A percentile compares a stretch with the other conserved stretches of the same genome.
These are phyloP conservation scores for Hypoxylon sp. DNA, from an alignment of 2,329 filamentous ascomycete genomes.

Conservation along the genomic window DNA sequence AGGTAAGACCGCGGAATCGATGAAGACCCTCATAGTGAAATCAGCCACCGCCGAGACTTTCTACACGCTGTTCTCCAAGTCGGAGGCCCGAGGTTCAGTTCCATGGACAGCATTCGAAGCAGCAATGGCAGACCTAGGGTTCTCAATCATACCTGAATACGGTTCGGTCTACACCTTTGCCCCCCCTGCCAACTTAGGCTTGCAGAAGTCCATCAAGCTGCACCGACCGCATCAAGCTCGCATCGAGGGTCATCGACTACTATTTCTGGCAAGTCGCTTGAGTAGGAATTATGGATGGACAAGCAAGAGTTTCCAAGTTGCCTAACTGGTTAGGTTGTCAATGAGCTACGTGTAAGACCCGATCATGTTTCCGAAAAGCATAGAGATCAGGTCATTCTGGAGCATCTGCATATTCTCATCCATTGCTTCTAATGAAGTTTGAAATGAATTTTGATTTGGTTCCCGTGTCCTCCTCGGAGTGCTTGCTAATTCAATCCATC, in stretches of 20 bases:
- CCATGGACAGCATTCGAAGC: not conserved
- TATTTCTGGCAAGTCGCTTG: not conserved
- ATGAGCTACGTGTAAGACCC: not conserved
- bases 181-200: not conserved
- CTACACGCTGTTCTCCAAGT: not conserved
- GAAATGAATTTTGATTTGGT: not conserved
- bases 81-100: slow-evolving; percentile 8
- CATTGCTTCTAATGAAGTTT: not conserved
- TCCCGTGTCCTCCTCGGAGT: not conserved
- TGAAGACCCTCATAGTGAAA: not conserved
- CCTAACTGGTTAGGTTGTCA: not conserved
- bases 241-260: slow-evolving; percentile 2
- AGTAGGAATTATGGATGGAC: slow-evolving; percentile 11
- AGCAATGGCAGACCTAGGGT: slow-evolving; percentile 7
- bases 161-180: slow-evolving; percentile 11
- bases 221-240: slow-evolving; percentile 6
- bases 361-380: not conserved
- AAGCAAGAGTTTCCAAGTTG: not conserved
- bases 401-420: not conserved
- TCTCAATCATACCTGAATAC: slow-evolving; percentile 8
- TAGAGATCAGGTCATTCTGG: not conserved
- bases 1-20: not conserved
- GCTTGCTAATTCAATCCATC: not conserved
- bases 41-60: not conserved
- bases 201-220: slow-evolving; percentile 7